phyloP scores from a whole-genome alignment of 2,329 filamentous ascomycete genomes.

The Xenosphaeropsis pyriputrescens region DNA sequence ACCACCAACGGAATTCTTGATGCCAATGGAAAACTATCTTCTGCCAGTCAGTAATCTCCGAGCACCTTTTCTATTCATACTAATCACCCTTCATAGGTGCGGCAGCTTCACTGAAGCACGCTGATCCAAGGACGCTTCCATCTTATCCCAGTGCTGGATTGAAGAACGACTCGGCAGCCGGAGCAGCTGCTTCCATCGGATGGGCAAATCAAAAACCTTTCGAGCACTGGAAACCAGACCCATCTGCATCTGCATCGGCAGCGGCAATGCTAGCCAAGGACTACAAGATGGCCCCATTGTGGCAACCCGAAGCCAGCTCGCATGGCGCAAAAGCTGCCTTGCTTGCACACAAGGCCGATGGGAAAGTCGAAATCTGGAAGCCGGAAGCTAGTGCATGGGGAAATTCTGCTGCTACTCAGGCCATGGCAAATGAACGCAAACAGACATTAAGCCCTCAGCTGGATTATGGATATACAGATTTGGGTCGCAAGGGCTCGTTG shows the following conservation, averaged over 20 bases:
- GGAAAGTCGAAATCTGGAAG: conserved; percentile 33
- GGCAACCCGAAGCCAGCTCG: conserved; percentile 47
- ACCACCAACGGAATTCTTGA: conserved; percentile 22
- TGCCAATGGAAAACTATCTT: conserved; percentile 37
- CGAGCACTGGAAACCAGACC: conserved; percentile 51
- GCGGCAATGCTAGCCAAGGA: conserved; percentile 44
- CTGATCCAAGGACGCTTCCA: conserved; percentile 56
- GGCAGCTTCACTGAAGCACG: conserved; percentile 53
- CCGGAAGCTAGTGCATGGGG: conserved; percentile 31
- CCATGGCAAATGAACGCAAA: conserved; percentile 37
- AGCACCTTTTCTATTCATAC: background rate
- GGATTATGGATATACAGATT: conserved; percentile 28
- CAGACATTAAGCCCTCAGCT: conserved; percentile 24
- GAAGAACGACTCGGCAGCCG: conserved; percentile 42
- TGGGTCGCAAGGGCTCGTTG: conserved; percentile 50
- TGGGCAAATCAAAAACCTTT: conserved; percentile 54
- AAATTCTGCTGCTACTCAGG: conserved; percentile 54
- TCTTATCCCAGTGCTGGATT: conserved; percentile 58
- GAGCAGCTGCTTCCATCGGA: conserved; percentile 60
- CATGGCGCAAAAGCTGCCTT: conserved; percentile 64
- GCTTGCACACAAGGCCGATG: conserved; percentile 41
- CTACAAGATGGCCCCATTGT: conserved; percentile 35
- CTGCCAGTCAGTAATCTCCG: conserved; percentile 29
- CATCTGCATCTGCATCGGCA: conserved; percentile 41
- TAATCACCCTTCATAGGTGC: conserved; percentile 27